phyloP scores from a whole-genome alignment of 2,329 filamentous ascomycete genomes.

The Neofusicoccum laricinum region DNA sequence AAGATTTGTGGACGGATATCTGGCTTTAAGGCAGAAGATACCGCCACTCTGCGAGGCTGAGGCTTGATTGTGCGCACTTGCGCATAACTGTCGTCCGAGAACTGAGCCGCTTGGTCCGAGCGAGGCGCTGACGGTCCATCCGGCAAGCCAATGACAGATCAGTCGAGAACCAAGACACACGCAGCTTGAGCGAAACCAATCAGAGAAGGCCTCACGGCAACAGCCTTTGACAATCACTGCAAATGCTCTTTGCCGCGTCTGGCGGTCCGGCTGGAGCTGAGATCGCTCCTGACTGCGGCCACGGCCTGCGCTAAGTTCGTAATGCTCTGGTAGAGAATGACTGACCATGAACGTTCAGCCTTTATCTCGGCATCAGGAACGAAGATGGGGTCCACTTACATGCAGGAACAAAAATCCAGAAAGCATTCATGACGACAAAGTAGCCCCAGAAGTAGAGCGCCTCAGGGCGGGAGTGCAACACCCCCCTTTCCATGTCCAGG shows the following conservation, averaged over 20 bases:
- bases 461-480: conserved; percentile 58
- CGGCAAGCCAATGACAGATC: too few relatives aligned
- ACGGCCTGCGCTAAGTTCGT: not conserved
- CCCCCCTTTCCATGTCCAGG: conserved; percentile 44
- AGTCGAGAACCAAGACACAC: too few relatives aligned
- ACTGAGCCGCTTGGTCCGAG: too few relatives aligned
- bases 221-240: not conserved
- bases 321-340: conserved; percentile 1
- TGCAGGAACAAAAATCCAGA: conserved; percentile 57
- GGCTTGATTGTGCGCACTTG: too few relatives aligned
- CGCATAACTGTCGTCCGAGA: too few relatives aligned
- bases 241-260: not conserved
- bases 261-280: not conserved
- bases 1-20: too few relatives aligned
- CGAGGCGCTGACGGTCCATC: too few relatives aligned
- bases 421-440: conserved; percentile 59
- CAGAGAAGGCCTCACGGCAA: too few relatives aligned
- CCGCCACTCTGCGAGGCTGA: too few relatives aligned
- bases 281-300: not conserved
- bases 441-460: conserved; percentile 63
- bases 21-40: too few relatives aligned
- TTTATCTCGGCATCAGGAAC: too few relatives aligned
- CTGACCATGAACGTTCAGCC: not conserved
- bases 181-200: not conserved
- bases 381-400: not conserved